Percentiles rank a stretch among this genome's conserved stretches.
Evolutionary conservation across 208 protist genomes (phyloP).

Genomic region (Leishmania tarentolae): DNA sequence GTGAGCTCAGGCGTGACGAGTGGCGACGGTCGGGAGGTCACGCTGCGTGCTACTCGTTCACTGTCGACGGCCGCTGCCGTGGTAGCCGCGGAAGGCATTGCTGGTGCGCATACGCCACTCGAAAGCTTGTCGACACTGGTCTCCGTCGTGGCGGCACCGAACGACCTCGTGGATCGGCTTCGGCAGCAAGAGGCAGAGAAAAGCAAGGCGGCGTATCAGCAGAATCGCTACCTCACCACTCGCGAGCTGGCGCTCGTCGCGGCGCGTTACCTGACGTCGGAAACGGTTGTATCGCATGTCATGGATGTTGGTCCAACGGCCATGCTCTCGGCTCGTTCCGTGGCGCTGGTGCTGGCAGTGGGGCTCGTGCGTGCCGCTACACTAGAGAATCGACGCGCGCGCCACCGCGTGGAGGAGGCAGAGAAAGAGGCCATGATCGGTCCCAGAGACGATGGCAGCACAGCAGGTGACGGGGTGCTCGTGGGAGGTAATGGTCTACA

Average conservation of each 20-base stretch:
- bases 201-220: slow-evolving; percentile 10
- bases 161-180: slow-evolving; percentile 22
- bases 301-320: slow-evolving; percentile 7
- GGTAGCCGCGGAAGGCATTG: neutral
- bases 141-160: slow-evolving; percentile 22
- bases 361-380: slow-evolving; percentile 29
- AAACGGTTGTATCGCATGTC: slow-evolving; percentile 14
- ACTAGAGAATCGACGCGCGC: slow-evolving; percentile 17
- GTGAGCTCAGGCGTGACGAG: slow-evolving; percentile 6
- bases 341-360: slow-evolving; percentile 21
- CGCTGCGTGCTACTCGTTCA: slow-evolving; percentile 11
- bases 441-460: neutral
- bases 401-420: slow-evolving; percentile 12
- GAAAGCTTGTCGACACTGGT: slow-evolving; percentile 23
- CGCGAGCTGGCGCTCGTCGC: slow-evolving; percentile 16
- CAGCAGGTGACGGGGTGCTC: neutral
- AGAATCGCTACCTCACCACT: slow-evolving; percentile 24
- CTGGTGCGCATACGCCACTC: slow-evolving; percentile 8
- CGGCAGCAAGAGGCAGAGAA: slow-evolving; percentile 26
- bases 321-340: slow-evolving; percentile 9
- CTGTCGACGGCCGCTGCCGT: slow-evolving; percentile 6
- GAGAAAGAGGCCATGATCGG: neutral
- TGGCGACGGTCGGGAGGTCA: slow-evolving; percentile 12
- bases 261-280: slow-evolving; percentile 23
- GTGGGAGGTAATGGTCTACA: neutral